Evolutionary conservation across 164 flowering plant genomes (phyloP), one percentile per base, ranked within the genome.

Genomic region (Dillenia turbinata): DNA sequence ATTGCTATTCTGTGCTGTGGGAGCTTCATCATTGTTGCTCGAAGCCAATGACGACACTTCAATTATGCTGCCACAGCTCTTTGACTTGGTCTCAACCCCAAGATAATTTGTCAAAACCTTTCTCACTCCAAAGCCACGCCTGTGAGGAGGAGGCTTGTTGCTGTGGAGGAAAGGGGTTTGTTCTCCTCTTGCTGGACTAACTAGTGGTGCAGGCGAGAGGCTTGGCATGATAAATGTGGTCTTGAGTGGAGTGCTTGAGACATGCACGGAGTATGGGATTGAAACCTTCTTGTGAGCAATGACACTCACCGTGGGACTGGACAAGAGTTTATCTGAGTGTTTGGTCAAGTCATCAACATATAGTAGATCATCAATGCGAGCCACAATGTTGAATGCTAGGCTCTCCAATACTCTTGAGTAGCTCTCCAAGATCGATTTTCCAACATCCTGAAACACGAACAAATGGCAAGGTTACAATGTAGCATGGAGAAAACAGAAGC

Each of bases 371-470:
- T 95, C 99, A 9, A 95, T 90, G 0, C 97, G 89, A 26, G 99
- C 90, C 6, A 85, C 82, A 22, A 95, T 83, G 53, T 82, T 92
- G 54, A 74, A 92, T n/a, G 99, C 96, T 56, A 95, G 63, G 77
- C 99, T 95, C 76, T 95, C 99, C 78, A 95, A 54, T 22, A 90
- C 99, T 73, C 99, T 84, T n/a, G 99, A 95, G 66, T 95, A 95
- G 89, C 97, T 82, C 79, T 95, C 99, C 48, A 95, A 70, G 65
- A 95, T 90, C 49, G 97, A 92, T 69, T 90, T 88, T 50, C 97
- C 99, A 45, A 92, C 83, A 72, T 95, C 99, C 99, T 92, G 86
- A 33, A 77, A 67, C 15, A 26, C 11, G 19, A 9, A 11, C 50
- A 63, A 57, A 49, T 19, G 5, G 49, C 24, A 52, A 1, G 22